Conservation (phyloP, 1,284 basidiomycete species). For the Heterobasidion annosum region DNA sequence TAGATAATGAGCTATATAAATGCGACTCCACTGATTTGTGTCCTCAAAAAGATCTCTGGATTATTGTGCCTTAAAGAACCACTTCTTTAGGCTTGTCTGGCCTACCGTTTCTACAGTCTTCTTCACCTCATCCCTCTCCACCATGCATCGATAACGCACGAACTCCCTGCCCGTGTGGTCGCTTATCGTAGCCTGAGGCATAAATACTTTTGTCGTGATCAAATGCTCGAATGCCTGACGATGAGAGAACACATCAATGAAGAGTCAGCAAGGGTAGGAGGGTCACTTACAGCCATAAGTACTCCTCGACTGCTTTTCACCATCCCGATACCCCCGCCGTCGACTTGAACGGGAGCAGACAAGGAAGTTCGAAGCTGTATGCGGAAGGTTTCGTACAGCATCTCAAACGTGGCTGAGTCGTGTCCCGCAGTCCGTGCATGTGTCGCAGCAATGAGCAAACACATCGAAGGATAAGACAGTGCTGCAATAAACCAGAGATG, state of each 20-base stretch:
- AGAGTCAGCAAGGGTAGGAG: neutral
- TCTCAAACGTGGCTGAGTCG: conserved; percentile 66
- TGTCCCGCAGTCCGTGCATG: conserved; percentile 62
- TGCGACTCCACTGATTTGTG: neutral
- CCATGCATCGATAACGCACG: conserved; percentile 51
- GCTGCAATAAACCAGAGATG: conserved; percentile 25
- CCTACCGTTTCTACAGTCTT: conserved; percentile 55
- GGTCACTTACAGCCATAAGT: conserved; percentile 45
- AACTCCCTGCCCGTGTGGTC: conserved; percentile 49
- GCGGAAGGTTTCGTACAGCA: conserved; percentile 62
- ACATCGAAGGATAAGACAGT: conserved; percentile 63
- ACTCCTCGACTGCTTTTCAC: conserved; percentile 51
- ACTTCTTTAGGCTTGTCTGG: conserved; percentile 67
- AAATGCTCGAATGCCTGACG: conserved; percentile 63
- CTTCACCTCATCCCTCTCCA: conserved; percentile 51
- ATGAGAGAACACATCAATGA: neutral
- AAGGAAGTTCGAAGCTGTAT: conserved; percentile 59
- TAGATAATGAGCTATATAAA: too few species aligned
- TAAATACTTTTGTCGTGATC: conserved; percentile 41
- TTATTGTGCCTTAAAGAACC: conserved; percentile 51
- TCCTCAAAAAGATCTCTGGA: neutral
- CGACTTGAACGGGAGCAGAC: conserved; percentile 64
- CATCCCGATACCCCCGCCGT: conserved; percentile 71
- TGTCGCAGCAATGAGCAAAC: conserved; percentile 61
- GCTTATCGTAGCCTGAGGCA: conserved; percentile 31